phyloP scores from a whole-genome alignment of 306 rosid species.

The Bauhinia variegata region DNA sequence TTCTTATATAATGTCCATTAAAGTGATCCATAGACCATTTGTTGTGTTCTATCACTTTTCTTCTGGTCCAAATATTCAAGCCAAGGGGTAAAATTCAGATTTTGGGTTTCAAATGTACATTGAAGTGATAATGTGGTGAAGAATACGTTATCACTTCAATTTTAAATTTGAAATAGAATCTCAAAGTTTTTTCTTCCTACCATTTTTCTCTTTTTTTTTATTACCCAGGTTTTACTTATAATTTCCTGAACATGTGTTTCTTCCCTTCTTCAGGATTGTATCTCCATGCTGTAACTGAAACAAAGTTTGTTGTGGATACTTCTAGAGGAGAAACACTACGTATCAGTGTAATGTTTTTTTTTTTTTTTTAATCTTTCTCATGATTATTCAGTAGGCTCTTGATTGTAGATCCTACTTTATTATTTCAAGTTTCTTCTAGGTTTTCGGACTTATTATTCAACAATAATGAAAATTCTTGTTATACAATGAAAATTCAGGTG shows the following conservation, averaged over 20 bases:
- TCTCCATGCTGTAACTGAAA: slow-evolving; percentile 84
- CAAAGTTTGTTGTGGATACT: slow-evolving; percentile 92
- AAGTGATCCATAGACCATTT: too few relatives aligned
- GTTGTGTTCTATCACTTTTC: too few relatives aligned
- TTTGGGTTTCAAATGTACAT: neutral
- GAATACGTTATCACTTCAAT: neutral
- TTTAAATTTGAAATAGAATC: neutral
- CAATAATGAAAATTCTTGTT: too few relatives aligned
- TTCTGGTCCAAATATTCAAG: too few relatives aligned
- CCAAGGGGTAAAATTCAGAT: too few relatives aligned
- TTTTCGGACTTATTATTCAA: neutral
- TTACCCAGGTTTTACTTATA: slow-evolving; percentile 5
- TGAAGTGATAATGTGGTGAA: neutral
- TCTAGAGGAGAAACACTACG: slow-evolving; percentile 96
- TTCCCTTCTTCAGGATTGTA: slow-evolving; percentile 62
- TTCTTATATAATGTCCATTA: too few relatives aligned
- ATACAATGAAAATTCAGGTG: neutral
- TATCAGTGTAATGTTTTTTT: slow-evolving; percentile 75
- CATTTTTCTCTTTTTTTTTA: neutral
- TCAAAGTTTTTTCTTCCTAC: neutral
- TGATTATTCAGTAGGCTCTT: neutral
- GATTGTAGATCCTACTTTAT: neutral
- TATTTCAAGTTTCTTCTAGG: neutral
- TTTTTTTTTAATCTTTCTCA: neutral
- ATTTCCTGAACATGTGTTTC: slow-evolving; percentile 15